Evolutionary conservation across 2,329 filamentous ascomycete genomes (phyloP).

Genomic region (Alternaria panax): DNA sequence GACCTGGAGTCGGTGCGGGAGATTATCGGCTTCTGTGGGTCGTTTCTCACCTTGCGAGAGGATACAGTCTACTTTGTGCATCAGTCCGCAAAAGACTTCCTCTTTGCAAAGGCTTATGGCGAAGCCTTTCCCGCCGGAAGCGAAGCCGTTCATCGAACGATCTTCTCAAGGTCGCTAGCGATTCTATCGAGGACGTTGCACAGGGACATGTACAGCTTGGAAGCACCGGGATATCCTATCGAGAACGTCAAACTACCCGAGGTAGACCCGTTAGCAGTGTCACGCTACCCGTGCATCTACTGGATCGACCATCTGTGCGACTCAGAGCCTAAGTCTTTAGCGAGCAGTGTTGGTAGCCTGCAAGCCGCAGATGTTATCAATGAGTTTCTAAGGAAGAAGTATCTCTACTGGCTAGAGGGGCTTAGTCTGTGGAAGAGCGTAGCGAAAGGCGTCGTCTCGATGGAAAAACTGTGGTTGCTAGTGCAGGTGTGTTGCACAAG

Average conservation of each 20-base stretch:
- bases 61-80: conserved; percentile 46
- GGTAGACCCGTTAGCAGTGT: too few species aligned
- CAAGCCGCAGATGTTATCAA: neutral
- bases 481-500: too few species aligned
- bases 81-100: conserved; percentile 55
- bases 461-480: neutral
- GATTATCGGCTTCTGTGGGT: conserved; percentile 51
- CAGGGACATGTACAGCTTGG: conserved; percentile 23
- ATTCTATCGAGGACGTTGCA: too few species aligned
- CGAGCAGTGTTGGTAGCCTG: neutral
- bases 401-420: too few species aligned
- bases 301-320: conserved; percentile 46
- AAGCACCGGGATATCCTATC: too few species aligned
- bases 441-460: conserved; percentile 18
- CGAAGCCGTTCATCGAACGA: neutral
- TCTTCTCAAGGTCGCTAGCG: neutral
- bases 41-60: conserved; percentile 10
- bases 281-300: conserved; percentile 13
- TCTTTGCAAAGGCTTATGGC: conserved; percentile 24
- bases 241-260: too few species aligned
- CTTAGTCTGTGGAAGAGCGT: conserved; percentile 25
- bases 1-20: neutral
- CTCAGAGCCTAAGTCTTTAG: neutral
- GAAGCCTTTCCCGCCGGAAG: neutral
- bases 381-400: conserved; percentile 4